Percentiles rank a stretch among this genome's conserved stretches.
Conservation (phyloP, 2,329 filamentous ascomycete species). For the Botrytis squamosa region DNA sequence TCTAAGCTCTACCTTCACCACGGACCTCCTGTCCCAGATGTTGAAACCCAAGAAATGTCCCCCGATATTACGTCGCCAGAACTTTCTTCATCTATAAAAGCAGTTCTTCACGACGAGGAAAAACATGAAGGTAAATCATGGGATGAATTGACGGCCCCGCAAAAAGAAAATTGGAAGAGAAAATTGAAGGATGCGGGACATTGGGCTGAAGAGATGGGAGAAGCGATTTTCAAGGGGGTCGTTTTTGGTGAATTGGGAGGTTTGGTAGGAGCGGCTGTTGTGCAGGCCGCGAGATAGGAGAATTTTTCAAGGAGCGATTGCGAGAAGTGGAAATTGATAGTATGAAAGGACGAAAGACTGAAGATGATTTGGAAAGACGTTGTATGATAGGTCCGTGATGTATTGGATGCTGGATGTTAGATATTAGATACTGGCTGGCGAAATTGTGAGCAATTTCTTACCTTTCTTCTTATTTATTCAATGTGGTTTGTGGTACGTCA, state of each 20-base stretch:
- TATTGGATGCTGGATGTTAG: not conserved
- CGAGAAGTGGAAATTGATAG: not conserved
- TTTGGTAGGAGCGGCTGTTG: slow-evolving; percentile 34
- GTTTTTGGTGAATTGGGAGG: slow-evolving; percentile 39
- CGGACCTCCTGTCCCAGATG: not conserved
- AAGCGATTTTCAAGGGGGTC: slow-evolving; percentile 38
- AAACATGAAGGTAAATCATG: slow-evolving; percentile 34
- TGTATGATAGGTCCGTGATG: not conserved
- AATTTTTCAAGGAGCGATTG: not conserved
- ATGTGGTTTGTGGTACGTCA: not conserved
- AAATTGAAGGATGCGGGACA: slow-evolving; percentile 38
- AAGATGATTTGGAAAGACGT: not conserved
- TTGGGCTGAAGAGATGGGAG: slow-evolving; percentile 38
- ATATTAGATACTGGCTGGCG: not conserved
- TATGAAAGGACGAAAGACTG: not conserved
- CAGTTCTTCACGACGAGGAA: slow-evolving; percentile 32
- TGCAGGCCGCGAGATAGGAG: slow-evolving; percentile 12
- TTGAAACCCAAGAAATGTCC: not conserved
- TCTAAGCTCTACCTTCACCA: not conserved
- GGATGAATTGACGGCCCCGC: slow-evolving; percentile 34
- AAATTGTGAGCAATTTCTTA: not conserved
- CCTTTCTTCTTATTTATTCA: not conserved
- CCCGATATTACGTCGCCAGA: not conserved
- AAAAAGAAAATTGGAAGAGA: slow-evolving; percentile 37
- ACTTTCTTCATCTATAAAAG: slow-evolving; percentile 23